Conservation (phyloP, 257 asterid species). For the Fraxinus quadrangulata region DNA sequence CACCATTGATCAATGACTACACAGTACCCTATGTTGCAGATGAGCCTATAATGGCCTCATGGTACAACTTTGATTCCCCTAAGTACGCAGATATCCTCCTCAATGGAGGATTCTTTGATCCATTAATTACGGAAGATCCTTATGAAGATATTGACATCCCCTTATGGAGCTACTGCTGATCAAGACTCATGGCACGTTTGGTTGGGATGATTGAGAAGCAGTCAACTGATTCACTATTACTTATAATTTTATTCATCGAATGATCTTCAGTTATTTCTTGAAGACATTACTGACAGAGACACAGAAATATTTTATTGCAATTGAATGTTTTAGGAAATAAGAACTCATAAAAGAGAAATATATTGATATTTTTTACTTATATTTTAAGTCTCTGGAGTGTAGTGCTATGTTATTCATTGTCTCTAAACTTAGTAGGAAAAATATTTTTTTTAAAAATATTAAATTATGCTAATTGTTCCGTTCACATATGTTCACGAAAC, state of each 20-base stretch:
- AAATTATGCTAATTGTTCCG: too few species aligned
- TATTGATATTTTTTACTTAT: slow-evolving; percentile 2
- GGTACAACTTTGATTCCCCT: slow-evolving; percentile 52
- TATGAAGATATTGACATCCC: slow-evolving; percentile 40
- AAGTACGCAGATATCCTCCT: slow-evolving; percentile 39
- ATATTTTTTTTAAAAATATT: too few species aligned
- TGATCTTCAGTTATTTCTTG: slow-evolving; percentile 25
- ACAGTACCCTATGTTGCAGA: background rate
- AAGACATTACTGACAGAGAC: slow-evolving; percentile 19
- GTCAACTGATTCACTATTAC: background rate
- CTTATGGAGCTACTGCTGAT: slow-evolving; percentile 48
- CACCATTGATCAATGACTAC: background rate
- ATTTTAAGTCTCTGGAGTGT: background rate
- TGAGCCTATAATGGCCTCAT: slow-evolving; percentile 15
- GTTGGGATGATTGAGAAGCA: background rate
- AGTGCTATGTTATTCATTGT: background rate
- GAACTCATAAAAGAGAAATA: too few species aligned
- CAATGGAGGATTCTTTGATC: slow-evolving; percentile 42
- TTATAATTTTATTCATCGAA: background rate
- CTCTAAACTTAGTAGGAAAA: background rate
- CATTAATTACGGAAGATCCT: slow-evolving; percentile 31
- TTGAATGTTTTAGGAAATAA: background rate
- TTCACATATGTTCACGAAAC: too few species aligned
- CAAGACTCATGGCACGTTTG: background rate
- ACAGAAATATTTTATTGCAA: background rate